These are phyloP conservation scores for Aspergillus costaricaensis DNA, from an alignment of 2,329 filamentous ascomycete genomes.

Conservation along the genomic window DNA sequence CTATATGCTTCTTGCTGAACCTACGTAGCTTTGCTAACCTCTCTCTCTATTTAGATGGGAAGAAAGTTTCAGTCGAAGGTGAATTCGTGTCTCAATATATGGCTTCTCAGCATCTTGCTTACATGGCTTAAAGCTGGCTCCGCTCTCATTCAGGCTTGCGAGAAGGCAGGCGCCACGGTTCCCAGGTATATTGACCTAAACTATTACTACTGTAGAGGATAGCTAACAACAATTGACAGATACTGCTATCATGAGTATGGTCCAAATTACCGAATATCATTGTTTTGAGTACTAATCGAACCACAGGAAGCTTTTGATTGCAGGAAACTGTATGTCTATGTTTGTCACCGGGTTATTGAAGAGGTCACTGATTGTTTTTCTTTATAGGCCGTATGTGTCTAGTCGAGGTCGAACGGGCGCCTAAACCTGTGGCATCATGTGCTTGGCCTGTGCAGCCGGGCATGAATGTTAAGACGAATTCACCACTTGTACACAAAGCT, in stretches of 20 bases:
- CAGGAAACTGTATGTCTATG: conserved; percentile 74
- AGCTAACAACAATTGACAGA: conserved; percentile 55
- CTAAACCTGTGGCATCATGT: conserved; percentile 96
- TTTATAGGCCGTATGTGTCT: conserved; percentile 81
- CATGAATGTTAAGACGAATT: conserved; percentile 99
- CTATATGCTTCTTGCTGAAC: conserved; percentile 19
- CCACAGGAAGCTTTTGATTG: conserved; percentile 90
- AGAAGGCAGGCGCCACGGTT: conserved; percentile 89
- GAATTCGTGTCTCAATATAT: conserved; percentile 30
- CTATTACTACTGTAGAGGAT: neutral
- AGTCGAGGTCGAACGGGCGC: conserved; percentile 93
- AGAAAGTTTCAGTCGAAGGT: conserved; percentile 98
- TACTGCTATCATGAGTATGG: conserved; percentile 97
- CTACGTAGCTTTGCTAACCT: conserved; percentile 55
- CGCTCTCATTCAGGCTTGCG: conserved; percentile 97
- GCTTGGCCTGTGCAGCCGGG: conserved; percentile 98
- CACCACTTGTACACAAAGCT: conserved; percentile 93
- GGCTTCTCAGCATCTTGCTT: conserved; percentile 23
- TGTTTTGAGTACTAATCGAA: conserved; percentile 26
- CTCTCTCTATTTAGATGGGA: conserved; percentile 69
- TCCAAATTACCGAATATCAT: conserved; percentile 5
- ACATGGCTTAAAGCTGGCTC: conserved; percentile 70
- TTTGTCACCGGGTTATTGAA: neutral
- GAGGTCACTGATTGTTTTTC: conserved; percentile 5
- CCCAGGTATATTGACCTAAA: conserved; percentile 66